These are phyloP conservation scores for Hirschioporus abietinus DNA, from an alignment of 768 basidiomycete genomes.

Conservation along the genomic window DNA sequence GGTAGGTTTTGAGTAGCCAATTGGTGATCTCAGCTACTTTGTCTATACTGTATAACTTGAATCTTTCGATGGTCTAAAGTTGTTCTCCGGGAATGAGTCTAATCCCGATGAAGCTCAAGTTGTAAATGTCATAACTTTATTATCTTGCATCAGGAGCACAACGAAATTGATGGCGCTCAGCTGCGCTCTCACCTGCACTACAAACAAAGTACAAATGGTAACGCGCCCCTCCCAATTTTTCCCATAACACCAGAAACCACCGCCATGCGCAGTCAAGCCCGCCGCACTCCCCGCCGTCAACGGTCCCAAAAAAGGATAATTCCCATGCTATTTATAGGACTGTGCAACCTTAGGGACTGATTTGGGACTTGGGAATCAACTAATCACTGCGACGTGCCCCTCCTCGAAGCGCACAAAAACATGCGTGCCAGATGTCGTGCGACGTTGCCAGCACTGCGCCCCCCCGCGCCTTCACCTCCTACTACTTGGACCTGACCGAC, in stretches of 20 bases:
- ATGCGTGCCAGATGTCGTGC: constrained; percentile 1
- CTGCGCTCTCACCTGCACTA: not conserved
- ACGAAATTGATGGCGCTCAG: no score
- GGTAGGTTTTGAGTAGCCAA: no score
- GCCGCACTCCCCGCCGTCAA: not conserved
- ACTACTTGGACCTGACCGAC: not conserved
- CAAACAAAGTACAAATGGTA: not conserved
- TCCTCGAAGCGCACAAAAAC: constrained; percentile 1
- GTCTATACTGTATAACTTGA: no score
- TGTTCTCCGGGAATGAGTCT: no score
- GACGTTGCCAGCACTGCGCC: not conserved
- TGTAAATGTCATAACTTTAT: no score
- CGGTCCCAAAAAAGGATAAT: not conserved
- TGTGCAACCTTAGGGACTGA: not conserved
- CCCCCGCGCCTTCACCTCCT: not conserved
- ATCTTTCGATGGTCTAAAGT: no score
- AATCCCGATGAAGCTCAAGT: no score
- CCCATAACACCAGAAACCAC: not conserved
- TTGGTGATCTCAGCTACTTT: no score
- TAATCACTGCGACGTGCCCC: not conserved
- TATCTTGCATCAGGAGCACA: no score
- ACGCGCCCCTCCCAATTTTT: not conserved
- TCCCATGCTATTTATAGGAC: not conserved
- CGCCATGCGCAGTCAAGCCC: not conserved
- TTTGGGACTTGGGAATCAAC: not conserved